phyloP scores from a whole-genome alignment of 106 monocot genomes.

The Agapanthus africanus region DNA sequence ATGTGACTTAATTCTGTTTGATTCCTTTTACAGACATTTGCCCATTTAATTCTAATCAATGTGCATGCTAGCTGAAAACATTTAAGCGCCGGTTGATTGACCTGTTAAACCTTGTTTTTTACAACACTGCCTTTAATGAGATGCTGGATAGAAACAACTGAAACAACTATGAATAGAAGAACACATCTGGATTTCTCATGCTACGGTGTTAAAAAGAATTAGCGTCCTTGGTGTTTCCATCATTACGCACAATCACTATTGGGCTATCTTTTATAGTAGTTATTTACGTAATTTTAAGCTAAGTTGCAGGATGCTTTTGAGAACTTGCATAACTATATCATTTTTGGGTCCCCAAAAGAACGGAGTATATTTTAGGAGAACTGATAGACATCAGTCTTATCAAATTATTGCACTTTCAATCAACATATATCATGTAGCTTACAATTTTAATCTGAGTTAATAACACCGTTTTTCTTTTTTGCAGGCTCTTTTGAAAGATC shows the following conservation, averaged over 20 bases:
- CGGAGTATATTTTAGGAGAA: neutral
- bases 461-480: slow-evolving; percentile 4
- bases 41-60: no score
- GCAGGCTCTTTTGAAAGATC: slow-evolving; percentile 61
- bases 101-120: no score
- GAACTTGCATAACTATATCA: neutral
- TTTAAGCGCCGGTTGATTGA: no score
- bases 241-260: no score
- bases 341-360: neutral
- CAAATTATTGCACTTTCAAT: neutral
- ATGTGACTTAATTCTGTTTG: no score
- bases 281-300: neutral
- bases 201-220: neutral
- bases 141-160: no score
- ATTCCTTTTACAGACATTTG: no score
- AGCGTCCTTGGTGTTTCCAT: neutral
- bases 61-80: no score
- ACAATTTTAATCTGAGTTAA: neutral
- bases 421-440: neutral
- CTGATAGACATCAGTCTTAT: neutral
- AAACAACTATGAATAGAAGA: neutral
- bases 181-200: neutral
- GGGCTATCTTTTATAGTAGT: neutral
- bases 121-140: no score
- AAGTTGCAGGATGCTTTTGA: neutral